Percentiles rank a stretch among this genome's conserved stretches.
These are phyloP conservation scores for Closterium sp. DNA, from an alignment of 139 green algal species.

Conservation along the genomic window DNA sequence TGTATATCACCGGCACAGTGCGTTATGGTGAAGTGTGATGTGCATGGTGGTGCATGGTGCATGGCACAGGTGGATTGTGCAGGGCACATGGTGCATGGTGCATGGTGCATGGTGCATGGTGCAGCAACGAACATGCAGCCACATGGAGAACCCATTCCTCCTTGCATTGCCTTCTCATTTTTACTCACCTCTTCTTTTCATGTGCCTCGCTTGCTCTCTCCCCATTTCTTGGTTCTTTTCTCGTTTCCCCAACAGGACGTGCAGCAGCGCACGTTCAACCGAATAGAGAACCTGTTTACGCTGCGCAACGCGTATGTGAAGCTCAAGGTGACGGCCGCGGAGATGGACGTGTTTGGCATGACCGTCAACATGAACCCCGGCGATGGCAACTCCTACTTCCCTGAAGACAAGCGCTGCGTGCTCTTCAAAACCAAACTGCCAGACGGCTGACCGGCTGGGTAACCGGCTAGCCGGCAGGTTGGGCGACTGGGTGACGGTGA, in stretches of 20 bases:
- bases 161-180: not conserved
- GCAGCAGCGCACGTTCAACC: not conserved
- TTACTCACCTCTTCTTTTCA: not conserved
- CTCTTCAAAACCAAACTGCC: constrained; percentile 26
- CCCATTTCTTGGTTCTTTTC: too few species aligned
- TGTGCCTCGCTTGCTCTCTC: not conserved
- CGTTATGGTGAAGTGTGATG: not conserved
- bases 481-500: not conserved
- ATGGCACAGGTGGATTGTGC: not conserved
- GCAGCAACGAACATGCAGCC: not conserved
- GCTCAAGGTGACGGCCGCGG: not conserved
- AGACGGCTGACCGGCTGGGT: not conserved
- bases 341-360: constrained; percentile 11
- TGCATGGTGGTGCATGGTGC: not conserved
- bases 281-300: not conserved
- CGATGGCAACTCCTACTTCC: constrained; percentile 25
- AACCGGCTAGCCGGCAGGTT: not conserved
- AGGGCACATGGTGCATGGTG: too few species aligned
- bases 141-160: not conserved
- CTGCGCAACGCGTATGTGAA: constrained; percentile 15
- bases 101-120: not conserved
- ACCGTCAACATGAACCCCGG: constrained; percentile 36
- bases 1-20: not conserved
- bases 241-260: not conserved
- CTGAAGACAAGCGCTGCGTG: constrained; percentile 20